These are phyloP conservation scores for Cinchona pubescens DNA, from an alignment of 257 asterid species.

Conservation along the genomic window DNA sequence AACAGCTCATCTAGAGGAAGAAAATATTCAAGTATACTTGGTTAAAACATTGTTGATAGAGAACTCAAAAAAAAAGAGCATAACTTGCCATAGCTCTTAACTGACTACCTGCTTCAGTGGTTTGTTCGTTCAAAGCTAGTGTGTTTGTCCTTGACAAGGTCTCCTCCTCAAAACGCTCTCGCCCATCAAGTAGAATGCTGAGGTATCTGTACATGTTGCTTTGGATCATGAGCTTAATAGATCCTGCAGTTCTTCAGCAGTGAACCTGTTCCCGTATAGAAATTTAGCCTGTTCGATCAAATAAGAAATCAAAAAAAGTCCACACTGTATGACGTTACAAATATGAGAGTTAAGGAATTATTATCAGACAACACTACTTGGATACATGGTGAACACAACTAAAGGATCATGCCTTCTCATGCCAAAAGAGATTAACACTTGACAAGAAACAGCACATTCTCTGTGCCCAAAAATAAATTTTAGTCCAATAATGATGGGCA, in stretches of 20 bases:
- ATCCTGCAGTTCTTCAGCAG: slow-evolving; percentile 70
- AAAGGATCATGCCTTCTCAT: background rate
- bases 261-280: slow-evolving; percentile 75
- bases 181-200: slow-evolving; percentile 90
- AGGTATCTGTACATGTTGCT: slow-evolving; percentile 89
- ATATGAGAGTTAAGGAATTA: background rate
- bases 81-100: slow-evolving; percentile 2
- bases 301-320: slow-evolving; percentile 7
- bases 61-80: background rate
- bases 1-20: background rate
- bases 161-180: slow-evolving; percentile 95
- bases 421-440: background rate
- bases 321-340: background rate
- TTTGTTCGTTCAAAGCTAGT: slow-evolving; percentile 29
- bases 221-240: slow-evolving; percentile 94
- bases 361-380: background rate
- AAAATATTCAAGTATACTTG: background rate
- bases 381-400: background rate
- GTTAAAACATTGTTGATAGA: background rate
- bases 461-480: background rate
- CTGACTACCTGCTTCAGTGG: slow-evolving; percentile 30
- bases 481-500: background rate
- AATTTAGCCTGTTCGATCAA: slow-evolving; percentile 65
- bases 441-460: background rate
- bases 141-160: slow-evolving; percentile 38